phyloP scores from a whole-genome alignment of 1,139 yeast species.

The Protomyces macrosporus region DNA sequence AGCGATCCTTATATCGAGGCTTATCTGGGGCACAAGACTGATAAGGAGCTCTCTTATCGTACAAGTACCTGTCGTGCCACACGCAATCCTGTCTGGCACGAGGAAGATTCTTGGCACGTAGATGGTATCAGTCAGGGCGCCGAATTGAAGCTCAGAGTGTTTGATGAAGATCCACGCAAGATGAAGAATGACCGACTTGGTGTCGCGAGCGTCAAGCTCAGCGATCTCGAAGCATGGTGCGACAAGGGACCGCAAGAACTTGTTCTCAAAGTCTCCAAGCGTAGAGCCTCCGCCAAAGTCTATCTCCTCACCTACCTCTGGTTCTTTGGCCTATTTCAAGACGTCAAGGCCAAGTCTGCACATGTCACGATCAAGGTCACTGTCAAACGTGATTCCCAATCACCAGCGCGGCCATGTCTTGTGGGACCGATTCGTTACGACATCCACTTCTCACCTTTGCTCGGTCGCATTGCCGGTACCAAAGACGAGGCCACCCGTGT shows the following conservation, averaged over 20 bases:
- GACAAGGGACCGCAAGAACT: conserved; percentile 4
- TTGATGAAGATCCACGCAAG: conserved; percentile 24
- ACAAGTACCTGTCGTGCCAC: conserved; percentile 20
- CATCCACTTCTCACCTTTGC: conserved; percentile 19
- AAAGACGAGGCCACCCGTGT: conserved; percentile 1
- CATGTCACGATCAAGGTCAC: conserved; percentile 3
- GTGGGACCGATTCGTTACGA: conserved; percentile 17
- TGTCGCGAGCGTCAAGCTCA: not conserved
- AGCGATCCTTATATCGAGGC: conserved; percentile 21
- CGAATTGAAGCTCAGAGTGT: conserved; percentile 4
- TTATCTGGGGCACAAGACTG: conserved; percentile 9
- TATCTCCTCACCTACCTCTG: conserved; percentile 3
- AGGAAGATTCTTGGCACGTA: conserved; percentile 18
- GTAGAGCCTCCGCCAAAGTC: conserved; percentile 12
- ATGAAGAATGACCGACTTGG: conserved; percentile 19
- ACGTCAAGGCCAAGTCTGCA: not conserved
- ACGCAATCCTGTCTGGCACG: conserved; percentile 20
- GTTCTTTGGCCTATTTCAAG: conserved; percentile 4
- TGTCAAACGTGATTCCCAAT: not conserved
- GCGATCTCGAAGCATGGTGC: not conserved
- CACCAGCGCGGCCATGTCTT: not conserved
- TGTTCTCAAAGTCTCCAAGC: conserved; percentile 18
- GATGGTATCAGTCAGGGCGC: conserved; percentile 20
- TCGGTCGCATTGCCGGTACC: conserved; percentile 17
- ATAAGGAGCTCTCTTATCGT: conserved; percentile 4